These are phyloP conservation scores for Populus hybrid DNA, from an alignment of 441 rosid species.

Conservation along the genomic window DNA sequence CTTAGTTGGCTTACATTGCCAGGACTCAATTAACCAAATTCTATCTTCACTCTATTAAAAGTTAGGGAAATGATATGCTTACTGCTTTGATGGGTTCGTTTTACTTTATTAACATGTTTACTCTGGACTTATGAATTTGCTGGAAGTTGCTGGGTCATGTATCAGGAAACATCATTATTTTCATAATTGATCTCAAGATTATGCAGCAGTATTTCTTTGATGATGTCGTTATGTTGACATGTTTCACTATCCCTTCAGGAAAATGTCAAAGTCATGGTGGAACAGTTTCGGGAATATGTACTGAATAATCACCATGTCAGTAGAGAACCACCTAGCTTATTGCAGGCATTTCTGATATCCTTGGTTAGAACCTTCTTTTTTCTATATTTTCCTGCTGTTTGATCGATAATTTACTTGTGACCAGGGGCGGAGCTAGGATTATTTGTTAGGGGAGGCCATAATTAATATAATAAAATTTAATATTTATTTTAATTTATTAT, in stretches of 20 bases:
- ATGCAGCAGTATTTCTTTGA: not conserved
- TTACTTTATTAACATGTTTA: not conserved
- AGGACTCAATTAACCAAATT: too few species aligned
- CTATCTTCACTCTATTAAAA: too few species aligned
- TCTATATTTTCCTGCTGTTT: too few species aligned
- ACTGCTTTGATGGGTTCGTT: not conserved
- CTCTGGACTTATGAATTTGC: not conserved
- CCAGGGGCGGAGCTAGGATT: not conserved
- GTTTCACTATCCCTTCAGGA: slow-evolving; percentile 52
- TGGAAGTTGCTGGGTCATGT: not conserved
- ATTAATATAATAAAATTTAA: too few species aligned
- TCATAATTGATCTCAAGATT: not conserved
- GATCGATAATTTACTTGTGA: slow-evolving; percentile 1
- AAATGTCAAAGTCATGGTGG: slow-evolving; percentile 52
- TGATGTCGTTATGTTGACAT: slow-evolving; percentile 6
- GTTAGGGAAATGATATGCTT: not conserved
- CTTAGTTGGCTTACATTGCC: too few species aligned
- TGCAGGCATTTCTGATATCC: too few species aligned
- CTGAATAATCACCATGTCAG: too few species aligned
- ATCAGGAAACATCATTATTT: not conserved
- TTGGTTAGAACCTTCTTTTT: too few species aligned
- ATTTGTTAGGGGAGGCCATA: too few species aligned
- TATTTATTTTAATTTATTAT: too few species aligned
- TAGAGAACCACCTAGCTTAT: too few species aligned
- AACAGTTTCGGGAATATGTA: slow-evolving; percentile 35